A percentile compares a stretch with the other conserved stretches of the same genome.
phyloP scores from a whole-genome alignment of 2,329 filamentous ascomycete species.

The Cadophora luteo-olivacea region DNA sequence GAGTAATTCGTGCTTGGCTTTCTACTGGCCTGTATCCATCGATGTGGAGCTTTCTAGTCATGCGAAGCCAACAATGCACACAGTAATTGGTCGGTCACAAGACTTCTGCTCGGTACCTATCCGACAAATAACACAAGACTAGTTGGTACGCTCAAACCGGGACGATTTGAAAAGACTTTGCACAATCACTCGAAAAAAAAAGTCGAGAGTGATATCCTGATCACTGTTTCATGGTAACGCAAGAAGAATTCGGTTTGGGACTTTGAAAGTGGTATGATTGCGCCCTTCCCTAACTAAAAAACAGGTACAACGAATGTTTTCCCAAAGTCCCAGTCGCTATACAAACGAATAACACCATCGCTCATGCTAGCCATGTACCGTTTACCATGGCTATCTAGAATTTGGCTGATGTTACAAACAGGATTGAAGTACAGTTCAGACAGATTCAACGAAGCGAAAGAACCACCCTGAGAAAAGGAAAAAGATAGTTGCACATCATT shows the following conservation, averaged over 20 bases:
- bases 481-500: neutral
- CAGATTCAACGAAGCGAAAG: neutral
- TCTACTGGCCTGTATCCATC: neutral
- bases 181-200: neutral
- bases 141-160: neutral
- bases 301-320: neutral
- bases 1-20: neutral
- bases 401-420: neutral
- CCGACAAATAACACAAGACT: neutral
- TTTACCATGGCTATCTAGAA: neutral
- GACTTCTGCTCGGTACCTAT: neutral
- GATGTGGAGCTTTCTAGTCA: neutral
- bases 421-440: neutral
- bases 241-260: neutral
- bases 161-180: neutral
- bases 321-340: neutral
- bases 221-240: no score
- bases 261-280: neutral
- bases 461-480: neutral
- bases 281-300: neutral
- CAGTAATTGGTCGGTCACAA: conserved; percentile 6
- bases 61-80: neutral
- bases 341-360: neutral
- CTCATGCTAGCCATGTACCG: neutral
- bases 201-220: no score